Percentiles rank a stretch among this genome's conserved stretches.
These are phyloP conservation scores for Theobroma grandiflorum DNA, from an alignment of 441 rosid genomes.

Conservation along the genomic window DNA sequence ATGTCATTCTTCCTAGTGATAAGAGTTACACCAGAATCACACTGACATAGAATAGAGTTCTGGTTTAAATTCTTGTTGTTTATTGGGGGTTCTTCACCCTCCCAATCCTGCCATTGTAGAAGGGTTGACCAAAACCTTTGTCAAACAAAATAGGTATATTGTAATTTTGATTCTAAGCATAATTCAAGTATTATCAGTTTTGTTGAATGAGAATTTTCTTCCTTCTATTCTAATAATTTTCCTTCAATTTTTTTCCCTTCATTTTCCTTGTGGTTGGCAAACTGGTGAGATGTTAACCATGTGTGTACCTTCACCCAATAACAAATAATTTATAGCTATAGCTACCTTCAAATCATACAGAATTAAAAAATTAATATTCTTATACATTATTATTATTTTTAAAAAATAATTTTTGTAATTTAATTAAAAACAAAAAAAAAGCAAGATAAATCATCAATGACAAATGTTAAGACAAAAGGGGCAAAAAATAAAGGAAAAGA, in stretches of 20 bases:
- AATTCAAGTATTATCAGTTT: not conserved
- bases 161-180: not conserved
- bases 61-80: not conserved
- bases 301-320: too few relatives aligned
- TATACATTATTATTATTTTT: too few relatives aligned
- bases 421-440: not conserved
- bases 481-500: not conserved
- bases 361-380: too few relatives aligned
- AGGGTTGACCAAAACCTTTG: not conserved
- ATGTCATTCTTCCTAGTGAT: slow-evolving; percentile 27
- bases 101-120: not conserved
- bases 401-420: too few relatives aligned
- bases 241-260: not conserved
- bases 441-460: slow-evolving; percentile 1
- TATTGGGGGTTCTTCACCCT: not conserved
- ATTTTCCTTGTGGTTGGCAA: too few relatives aligned
- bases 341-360: too few relatives aligned
- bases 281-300: too few relatives aligned
- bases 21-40: not conserved
- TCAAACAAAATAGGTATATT: not conserved
- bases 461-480: not conserved
- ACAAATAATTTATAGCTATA: too few relatives aligned
- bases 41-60: slow-evolving; percentile 9
- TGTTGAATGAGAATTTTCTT: not conserved
- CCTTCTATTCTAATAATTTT: too few relatives aligned